Base-by-base conservation (phyloP, 2,329 filamentous ascomycete genomes). In the Sporothrix curviconia region DNA sequence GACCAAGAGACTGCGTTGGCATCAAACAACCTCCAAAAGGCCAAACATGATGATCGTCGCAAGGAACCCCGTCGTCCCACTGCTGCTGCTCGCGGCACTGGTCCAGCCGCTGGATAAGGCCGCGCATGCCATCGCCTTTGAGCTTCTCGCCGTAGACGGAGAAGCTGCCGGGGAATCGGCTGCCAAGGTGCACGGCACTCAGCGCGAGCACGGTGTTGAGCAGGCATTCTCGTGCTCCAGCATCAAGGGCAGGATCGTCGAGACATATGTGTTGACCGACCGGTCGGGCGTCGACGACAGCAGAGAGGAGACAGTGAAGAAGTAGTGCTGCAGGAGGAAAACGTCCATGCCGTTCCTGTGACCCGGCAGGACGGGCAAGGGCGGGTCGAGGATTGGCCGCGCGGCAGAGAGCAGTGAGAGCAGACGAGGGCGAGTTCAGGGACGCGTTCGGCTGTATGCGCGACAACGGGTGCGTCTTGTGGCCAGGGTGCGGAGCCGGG, bases 181-280 rank as follows among this genome's bases (percentile, higher is more conserved):
- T 52, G 8, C 17, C 19, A 6, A 82, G 66, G 63, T 83, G 80
- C 25, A 78, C 70, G 5, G 79, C 77, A 0, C 80, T 77, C 5
- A 82, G 70, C 3, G 80, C 79, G 42, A 82, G 74, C 22, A 82
- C 80, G 15, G 80, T 79, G 57, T 81, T 80, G 12, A 81, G 70
- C 4, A 83, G 70, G 12, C 14, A 50, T n/a, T n/a, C 9, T 57
- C 46, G 39, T 44, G 25, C 37, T 57, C 28, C 39, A 57, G 22
- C 46, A 51, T 43, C 40, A 57, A 25, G 9, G 56, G 49, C 24
- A 57, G 32, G 3, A 77, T 74, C 0, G 76, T 76, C 50, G 74
- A 79, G 1, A 67, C 71, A n/a, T 58, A 55, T 8, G 51, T 55
- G 37, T 58, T 58, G 37, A 58, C 22, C 14, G 25, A 14, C 3